Evolutionary conservation across 305 asterid species (phyloP).

Genomic region (Fraxinus greggii): DNA sequence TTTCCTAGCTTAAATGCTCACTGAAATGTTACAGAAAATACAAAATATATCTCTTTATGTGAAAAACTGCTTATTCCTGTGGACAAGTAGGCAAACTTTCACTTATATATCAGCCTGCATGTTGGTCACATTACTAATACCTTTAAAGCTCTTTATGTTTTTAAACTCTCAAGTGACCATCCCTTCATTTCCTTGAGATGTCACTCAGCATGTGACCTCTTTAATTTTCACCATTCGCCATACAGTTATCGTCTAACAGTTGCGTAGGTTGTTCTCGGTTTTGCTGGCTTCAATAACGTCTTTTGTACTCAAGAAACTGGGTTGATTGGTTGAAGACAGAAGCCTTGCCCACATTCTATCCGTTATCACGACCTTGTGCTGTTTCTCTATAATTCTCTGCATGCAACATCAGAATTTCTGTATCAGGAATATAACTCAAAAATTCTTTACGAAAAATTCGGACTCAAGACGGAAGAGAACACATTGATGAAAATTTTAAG

Average conservation of each 20-base stretch:
- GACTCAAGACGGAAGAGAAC: background rate
- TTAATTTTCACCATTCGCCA: background rate
- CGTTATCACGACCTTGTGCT: conserved; percentile 73
- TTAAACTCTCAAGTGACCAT: background rate
- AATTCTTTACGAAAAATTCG: background rate
- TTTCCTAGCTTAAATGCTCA: background rate
- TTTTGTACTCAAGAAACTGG: conserved; percentile 58
- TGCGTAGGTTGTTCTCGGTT: conserved; percentile 33
- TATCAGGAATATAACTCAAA: background rate
- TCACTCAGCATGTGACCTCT: background rate
- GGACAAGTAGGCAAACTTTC: background rate
- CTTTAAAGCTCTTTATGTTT: background rate
- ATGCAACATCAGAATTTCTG: background rate
- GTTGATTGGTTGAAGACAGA: conserved; percentile 79
- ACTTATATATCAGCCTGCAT: background rate
- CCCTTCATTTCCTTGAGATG: background rate
- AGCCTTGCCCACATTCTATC: conserved; percentile 94
- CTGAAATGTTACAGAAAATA: background rate
- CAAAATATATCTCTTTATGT: background rate
- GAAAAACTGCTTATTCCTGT: background rate
- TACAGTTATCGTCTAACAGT: conserved; percentile 28
- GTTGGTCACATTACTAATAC: background rate
- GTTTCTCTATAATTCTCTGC: conserved; percentile 68
- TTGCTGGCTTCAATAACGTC: conserved; percentile 28
- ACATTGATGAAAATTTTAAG: background rate